Evolutionary conservation across 176 grass and related monocot genomes (phyloP), one percentile per base, ranked within the genome.

Genomic region (Tillandsia leiboldiana): DNA sequence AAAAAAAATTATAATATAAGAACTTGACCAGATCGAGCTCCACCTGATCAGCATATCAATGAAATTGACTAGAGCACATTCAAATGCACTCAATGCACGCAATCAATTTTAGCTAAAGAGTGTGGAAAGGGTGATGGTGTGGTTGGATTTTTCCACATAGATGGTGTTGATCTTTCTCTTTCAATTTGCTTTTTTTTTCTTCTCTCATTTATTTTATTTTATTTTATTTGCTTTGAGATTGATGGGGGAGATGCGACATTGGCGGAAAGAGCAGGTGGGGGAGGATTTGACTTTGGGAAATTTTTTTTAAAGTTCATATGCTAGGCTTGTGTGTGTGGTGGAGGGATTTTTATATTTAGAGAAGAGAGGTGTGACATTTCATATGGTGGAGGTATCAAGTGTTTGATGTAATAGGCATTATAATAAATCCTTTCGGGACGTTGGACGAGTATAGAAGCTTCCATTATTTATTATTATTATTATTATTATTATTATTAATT

Each of bases 191-290:
- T 42, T 42, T 1, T 7, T 12, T 57, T 17, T 57, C 53, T 56
- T 56, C 9, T 56, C n/a, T 13, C 15, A 56, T 56, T 56, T 56
- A 4, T 15, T 57, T 15, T 6, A 57, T 17, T 57, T 57, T 57
- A 57, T 12, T 56, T n/a, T 57, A 8, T 15, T 57, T 57, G 53
- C 13, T 8, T 57, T 61, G 56, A 18, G 56, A 18, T 9, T 61
- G 56, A 7, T 61, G 56, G 15, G 33, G 28, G 26, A 61, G 42
- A 69, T 66, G 77, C 77, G 77, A 53, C 64, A 23, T 72, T 64
- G 42, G 13, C 56, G 77, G 77, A 51, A 20, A 79, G 42, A 12
- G 69, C 77, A 79, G 53, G 71, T 79, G 77, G 76, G 69, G 51
- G 15, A 61, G 22, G 56, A 47, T 22, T 79, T 79, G 77, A 79